phyloP scores from a whole-genome alignment of 768 basidiomycete genomes.

The Lentinula sp. region DNA sequence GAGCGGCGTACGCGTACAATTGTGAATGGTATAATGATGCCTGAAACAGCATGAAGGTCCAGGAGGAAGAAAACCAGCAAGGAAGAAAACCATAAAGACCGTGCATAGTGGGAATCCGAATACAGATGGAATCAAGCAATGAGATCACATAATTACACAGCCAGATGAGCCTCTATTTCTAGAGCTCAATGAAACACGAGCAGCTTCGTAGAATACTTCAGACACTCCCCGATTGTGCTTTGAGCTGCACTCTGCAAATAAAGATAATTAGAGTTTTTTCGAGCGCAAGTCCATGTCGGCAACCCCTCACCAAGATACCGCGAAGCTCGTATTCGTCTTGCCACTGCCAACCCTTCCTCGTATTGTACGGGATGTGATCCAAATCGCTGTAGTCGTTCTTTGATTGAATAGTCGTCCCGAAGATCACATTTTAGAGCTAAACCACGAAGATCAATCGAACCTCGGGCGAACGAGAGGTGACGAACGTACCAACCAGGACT shows the following conservation, averaged over 20 bases:
- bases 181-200: slow-evolving; percentile 74
- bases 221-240: slow-evolving; percentile 94
- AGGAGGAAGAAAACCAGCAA: neutral
- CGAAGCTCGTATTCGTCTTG: slow-evolving; percentile 85
- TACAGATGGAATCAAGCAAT: neutral
- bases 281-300: neutral
- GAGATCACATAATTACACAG: slow-evolving; percentile 40
- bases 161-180: slow-evolving; percentile 58
- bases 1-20: neutral
- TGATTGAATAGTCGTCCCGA: slow-evolving; percentile 71
- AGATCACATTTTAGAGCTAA: slow-evolving; percentile 94
- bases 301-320: slow-evolving; percentile 75
- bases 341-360: slow-evolving; percentile 86
- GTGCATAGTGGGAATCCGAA: neutral
- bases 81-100: neutral
- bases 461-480: neutral
- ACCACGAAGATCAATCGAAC: slow-evolving; percentile 8
- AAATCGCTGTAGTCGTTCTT: slow-evolving; percentile 67
- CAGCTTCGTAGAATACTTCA: slow-evolving; percentile 91
- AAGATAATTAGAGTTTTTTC: neutral
- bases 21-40: neutral
- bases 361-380: slow-evolving; percentile 77
- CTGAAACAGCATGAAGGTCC: neutral
- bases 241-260: slow-evolving; percentile 80
- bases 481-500: slow-evolving; percentile 76